Percentiles rank a stretch among this genome's conserved stretches.
Evolutionary conservation across 2,329 filamentous ascomycete species (phyloP).

Genomic region (Dothideomycetidae sp.): DNA sequence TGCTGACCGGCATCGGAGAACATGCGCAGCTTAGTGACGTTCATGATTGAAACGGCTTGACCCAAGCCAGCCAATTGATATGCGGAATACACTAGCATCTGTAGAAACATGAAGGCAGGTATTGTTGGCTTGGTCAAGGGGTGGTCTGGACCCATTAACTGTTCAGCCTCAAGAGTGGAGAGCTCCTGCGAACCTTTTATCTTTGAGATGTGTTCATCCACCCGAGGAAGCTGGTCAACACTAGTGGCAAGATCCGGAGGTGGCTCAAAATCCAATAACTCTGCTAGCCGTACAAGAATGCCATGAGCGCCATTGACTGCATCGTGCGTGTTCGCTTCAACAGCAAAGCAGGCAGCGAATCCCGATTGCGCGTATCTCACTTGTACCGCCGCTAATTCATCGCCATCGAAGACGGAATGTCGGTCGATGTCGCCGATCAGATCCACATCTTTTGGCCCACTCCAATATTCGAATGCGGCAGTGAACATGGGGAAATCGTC

Average conservation of each 20-base stretch:
- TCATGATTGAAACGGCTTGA: conserved; percentile 27
- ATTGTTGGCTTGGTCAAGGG: conserved; percentile 47
- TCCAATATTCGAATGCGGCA: conserved; percentile 54
- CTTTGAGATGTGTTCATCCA: conserved; percentile 23
- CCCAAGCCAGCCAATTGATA: conserved; percentile 30
- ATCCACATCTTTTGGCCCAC: conserved; percentile 57
- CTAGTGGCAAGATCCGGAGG: conserved; percentile 34
- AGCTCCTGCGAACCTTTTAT: conserved; percentile 14
- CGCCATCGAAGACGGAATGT: conserved; percentile 44
- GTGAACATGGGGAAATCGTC: conserved; percentile 49
- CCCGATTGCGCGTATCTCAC: conserved; percentile 52
- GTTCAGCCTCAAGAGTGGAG: conserved; percentile 20
- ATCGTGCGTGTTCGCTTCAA: conserved; percentile 44
- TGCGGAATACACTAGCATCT: conserved; percentile 43
- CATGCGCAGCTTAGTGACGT: conserved; percentile 46
- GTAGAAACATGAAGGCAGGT: conserved; percentile 44
- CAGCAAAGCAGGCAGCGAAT: conserved; percentile 52
- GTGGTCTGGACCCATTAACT: conserved; percentile 46
- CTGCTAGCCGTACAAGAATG: conserved; percentile 45
- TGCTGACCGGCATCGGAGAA: conserved; percentile 52
- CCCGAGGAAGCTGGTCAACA: conserved; percentile 29
- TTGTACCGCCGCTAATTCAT: conserved; percentile 45
- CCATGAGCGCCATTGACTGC: conserved; percentile 47
- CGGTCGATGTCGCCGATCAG: conserved; percentile 43
- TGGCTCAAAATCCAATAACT: conserved; percentile 46